Conservation (phyloP, 1,284 basidiomycete species). For the Caloboletus firmus region DNA sequence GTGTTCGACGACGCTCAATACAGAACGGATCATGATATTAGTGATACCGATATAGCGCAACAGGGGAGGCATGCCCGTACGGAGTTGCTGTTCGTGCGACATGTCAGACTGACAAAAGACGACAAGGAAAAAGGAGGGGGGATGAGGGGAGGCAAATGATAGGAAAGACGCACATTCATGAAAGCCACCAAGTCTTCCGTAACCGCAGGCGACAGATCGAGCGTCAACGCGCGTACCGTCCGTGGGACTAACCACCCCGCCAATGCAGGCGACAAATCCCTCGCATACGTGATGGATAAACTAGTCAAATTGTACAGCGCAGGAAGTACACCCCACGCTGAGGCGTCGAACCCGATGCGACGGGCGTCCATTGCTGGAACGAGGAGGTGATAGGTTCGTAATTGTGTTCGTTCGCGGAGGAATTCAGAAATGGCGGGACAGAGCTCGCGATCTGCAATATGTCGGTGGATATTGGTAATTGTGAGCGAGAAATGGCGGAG, state of each 20-base stretch:
- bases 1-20: conserved; percentile 47
- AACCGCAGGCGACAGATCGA: conserved; percentile 44
- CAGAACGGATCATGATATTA: conserved; percentile 48
- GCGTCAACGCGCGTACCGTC: conserved; percentile 50
- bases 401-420: conserved; percentile 53
- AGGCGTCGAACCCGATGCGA: conserved; percentile 62
- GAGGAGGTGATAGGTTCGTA: conserved; percentile 54
- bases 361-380: conserved; percentile 51
- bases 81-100: conserved; percentile 51
- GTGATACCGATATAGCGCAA: conserved; percentile 56
- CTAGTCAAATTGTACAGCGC: conserved; percentile 49
- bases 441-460: conserved; percentile 55
- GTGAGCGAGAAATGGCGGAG: conserved; percentile 62
- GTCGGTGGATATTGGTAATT: conserved; percentile 45
- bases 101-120: not conserved
- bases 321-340: conserved; percentile 69
- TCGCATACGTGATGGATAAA: conserved; percentile 60
- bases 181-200: conserved; percentile 37
- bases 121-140: not conserved
- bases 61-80: conserved; percentile 52
- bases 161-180: conserved; percentile 33
- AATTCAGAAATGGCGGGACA: conserved; percentile 69
- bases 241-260: conserved; percentile 69
- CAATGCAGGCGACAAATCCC: conserved; percentile 59
- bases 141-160: conserved; percentile 1